Evolutionary conservation across 768 basidiomycete species (phyloP).

Genomic region (Stropharia rugosoannulata): DNA sequence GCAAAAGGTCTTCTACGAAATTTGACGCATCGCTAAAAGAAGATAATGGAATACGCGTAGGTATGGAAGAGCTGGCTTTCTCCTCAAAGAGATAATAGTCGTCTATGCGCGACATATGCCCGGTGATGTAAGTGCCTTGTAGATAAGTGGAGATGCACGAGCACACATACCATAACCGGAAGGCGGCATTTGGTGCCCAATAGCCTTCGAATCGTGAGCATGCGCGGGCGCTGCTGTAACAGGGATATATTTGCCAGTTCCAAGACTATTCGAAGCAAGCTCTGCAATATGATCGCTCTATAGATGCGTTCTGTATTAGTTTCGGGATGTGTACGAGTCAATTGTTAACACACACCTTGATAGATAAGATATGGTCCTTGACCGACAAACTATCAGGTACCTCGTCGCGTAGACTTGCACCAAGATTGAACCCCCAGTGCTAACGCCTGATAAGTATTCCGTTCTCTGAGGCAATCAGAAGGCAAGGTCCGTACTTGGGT

Average conservation of each 20-base stretch:
- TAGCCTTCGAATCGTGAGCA: slow-evolving; percentile 45
- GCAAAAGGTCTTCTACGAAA: slow-evolving; percentile 42
- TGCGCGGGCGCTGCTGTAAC: slow-evolving; percentile 48
- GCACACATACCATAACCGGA: slow-evolving; percentile 54
- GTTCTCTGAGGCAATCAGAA: slow-evolving; percentile 2
- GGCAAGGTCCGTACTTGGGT: slow-evolving; percentile 53
- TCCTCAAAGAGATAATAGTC: slow-evolving; percentile 61
- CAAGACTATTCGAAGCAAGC: slow-evolving; percentile 46
- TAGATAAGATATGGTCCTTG: slow-evolving; percentile 44
- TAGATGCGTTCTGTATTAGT: background rate
- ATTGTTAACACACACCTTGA: slow-evolving; percentile 36
- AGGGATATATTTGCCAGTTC: slow-evolving; percentile 50
- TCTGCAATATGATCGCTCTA: slow-evolving; percentile 58
- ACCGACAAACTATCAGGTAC: slow-evolving; percentile 43
- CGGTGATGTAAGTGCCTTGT: slow-evolving; percentile 2
- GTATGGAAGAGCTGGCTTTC: slow-evolving; percentile 33
- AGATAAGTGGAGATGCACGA: background rate
- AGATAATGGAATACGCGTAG: slow-evolving; percentile 45
- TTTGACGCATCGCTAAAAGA: slow-evolving; percentile 43
- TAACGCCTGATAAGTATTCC: slow-evolving; percentile 21
- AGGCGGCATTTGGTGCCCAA: slow-evolving; percentile 58
- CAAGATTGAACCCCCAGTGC: slow-evolving; percentile 86
- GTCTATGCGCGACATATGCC: slow-evolving; percentile 42
- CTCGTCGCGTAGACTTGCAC: slow-evolving; percentile 55
- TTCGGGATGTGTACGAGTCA: background rate